A percentile compares a stretch with the other conserved stretches of the same genome.
Conservation (phyloP, 2,329 filamentous ascomycete species). For the Claviceps africana region DNA sequence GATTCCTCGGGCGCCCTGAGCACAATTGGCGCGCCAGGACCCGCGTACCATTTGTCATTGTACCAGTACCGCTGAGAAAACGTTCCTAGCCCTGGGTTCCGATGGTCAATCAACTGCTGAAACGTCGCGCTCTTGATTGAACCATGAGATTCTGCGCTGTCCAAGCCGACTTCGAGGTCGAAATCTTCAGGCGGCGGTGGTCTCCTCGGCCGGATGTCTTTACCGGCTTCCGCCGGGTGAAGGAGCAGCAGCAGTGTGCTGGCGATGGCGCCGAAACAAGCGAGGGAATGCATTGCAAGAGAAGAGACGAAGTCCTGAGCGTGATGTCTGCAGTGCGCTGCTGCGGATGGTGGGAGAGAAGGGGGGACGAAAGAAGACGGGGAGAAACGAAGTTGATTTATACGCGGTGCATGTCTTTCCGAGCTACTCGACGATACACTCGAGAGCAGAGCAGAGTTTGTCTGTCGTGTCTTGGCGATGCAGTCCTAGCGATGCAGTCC, state of each 20-base stretch:
- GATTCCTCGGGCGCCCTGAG: constrained; percentile 55
- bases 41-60: constrained; percentile 56
- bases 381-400: too few relatives aligned
- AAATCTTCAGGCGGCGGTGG: background rate
- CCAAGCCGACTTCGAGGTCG: background rate
- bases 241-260: background rate
- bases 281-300: background rate
- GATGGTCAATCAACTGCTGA: constrained; percentile 44
- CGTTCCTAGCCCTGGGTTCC: constrained; percentile 35
- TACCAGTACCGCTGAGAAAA: constrained; percentile 70
- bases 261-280: background rate
- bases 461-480: too few relatives aligned
- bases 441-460: too few relatives aligned
- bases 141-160: background rate
- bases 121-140: constrained; percentile 18
- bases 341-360: too few relatives aligned
- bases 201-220: too few relatives aligned
- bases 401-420: too few relatives aligned
- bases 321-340: too few relatives aligned
- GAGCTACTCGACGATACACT: too few relatives aligned
- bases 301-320: too few relatives aligned
- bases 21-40: constrained; percentile 64
- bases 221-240: too few relatives aligned
- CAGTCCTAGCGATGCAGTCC: too few relatives aligned
- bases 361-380: too few relatives aligned